Evolutionary conservation across 1,139 yeast genomes (phyloP).

Genomic region (Yamadazyma diospyri): DNA sequence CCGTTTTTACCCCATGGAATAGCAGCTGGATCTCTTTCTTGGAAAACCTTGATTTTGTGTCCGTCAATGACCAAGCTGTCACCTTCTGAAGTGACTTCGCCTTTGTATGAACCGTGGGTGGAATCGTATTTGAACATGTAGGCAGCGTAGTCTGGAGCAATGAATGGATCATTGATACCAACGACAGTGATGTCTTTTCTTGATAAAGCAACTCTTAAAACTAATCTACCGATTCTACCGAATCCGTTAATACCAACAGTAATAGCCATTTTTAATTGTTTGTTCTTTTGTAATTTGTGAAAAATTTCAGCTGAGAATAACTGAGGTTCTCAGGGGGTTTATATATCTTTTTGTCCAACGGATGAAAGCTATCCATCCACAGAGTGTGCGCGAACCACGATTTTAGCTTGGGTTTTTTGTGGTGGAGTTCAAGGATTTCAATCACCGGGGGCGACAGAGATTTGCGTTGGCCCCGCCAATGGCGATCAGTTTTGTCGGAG

Average conservation of each 20-base stretch:
- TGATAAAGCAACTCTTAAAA: conserved; percentile 69
- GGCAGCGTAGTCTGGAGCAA: conserved; percentile 78
- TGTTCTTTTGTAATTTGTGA: conserved; percentile 3
- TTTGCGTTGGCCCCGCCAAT: too few species aligned
- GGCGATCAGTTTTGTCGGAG: too few species aligned
- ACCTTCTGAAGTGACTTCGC: conserved; percentile 61
- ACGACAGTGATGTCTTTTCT: conserved; percentile 74
- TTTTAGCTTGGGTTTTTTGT: neutral
- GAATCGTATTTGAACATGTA: conserved; percentile 89
- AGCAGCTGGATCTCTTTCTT: conserved; percentile 72
- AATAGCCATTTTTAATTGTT: conserved; percentile 29
- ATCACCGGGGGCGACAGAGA: too few species aligned
- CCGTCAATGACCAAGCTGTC: conserved; percentile 63
- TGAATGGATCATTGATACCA: conserved; percentile 83
- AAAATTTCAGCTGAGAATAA: conserved; percentile 3
- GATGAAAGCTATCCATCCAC: conserved; percentile 18
- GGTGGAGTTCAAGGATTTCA: too few species aligned
- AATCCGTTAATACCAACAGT: conserved; percentile 82
- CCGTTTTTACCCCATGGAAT: conserved; percentile 82
- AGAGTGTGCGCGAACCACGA: conserved; percentile 2
- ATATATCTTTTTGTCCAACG: conserved; percentile 15
- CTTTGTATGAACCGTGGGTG: conserved; percentile 75
- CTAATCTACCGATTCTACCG: conserved; percentile 89
- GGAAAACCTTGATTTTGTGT: conserved; percentile 62
- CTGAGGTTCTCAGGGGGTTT: conserved; percentile 6